phyloP scores from a whole-genome alignment of 306 rosid genomes.

The Prunus kanzakura region DNA sequence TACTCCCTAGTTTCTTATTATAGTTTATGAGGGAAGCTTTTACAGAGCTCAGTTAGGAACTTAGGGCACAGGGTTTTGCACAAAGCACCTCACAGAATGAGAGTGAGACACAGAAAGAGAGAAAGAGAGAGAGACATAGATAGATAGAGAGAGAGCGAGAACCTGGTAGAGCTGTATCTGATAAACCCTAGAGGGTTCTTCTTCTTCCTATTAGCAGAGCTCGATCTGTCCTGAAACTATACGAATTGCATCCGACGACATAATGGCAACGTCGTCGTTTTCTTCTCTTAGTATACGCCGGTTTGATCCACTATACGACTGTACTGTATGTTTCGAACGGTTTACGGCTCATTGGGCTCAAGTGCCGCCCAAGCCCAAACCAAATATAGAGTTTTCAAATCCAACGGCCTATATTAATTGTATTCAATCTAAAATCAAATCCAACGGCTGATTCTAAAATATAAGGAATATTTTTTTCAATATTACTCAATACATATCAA shows the following conservation, averaged over 20 bases:
- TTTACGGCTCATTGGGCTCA: too few species aligned
- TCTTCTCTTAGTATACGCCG: too few species aligned
- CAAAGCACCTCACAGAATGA: neutral
- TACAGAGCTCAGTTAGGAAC: neutral
- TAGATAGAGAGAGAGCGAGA: neutral
- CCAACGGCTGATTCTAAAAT: too few species aligned
- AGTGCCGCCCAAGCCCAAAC: too few species aligned
- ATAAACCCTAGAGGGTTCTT: conserved; percentile 18
- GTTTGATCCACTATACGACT: too few species aligned
- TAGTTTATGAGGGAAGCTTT: neutral
- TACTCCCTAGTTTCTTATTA: neutral
- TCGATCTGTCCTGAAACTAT: neutral
- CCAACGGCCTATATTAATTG: too few species aligned
- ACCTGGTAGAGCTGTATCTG: conserved; percentile 2
- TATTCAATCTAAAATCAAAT: too few species aligned
- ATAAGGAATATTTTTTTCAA: too few species aligned
- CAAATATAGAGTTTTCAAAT: too few species aligned
- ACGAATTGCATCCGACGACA: neutral
- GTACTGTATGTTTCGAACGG: too few species aligned
- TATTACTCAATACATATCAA: too few species aligned
- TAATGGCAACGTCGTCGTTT: neutral
- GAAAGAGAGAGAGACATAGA: neutral
- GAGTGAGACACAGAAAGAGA: neutral
- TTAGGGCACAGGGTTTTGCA: neutral
- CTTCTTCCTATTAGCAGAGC: neutral